Percentiles rank a stretch among this genome's conserved stretches.
Evolutionary conservation across 23 red algal species (phyloP).

Genomic region (Cyanidioschyzon merolae): DNA sequence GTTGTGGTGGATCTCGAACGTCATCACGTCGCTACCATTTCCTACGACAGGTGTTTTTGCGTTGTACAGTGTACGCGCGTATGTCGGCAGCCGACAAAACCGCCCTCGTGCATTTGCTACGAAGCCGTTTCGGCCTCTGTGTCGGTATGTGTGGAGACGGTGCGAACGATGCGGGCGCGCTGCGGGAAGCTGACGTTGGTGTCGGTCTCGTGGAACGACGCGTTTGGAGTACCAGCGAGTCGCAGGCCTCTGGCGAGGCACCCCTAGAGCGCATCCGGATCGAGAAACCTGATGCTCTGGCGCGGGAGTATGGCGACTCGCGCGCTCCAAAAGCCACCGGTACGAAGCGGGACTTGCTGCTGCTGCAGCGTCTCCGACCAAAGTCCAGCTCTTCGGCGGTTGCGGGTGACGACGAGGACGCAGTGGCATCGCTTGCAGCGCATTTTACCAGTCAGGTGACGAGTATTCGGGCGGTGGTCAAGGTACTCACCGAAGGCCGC

Average conservation of each 20-base stretch:
- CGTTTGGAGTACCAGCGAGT: not conserved
- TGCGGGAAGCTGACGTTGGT: conserved; percentile 27
- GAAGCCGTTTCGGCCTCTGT: not conserved
- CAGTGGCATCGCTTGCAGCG: conserved; percentile 27
- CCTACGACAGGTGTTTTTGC: conserved; percentile 16
- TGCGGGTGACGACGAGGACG: conserved; percentile 18
- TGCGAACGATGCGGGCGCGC: conserved; percentile 30
- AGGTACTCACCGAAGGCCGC: conserved; percentile 16
- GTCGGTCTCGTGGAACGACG: conserved; percentile 16
- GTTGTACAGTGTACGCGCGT: conserved; percentile 29
- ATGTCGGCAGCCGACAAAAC: conserved; percentile 37
- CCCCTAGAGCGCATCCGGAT: not conserved
- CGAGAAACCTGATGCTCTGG: not conserved
- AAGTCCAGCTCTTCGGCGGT: not conserved
- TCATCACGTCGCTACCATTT: not conserved
- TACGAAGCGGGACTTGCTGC: not conserved
- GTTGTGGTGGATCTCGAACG: too few relatives aligned
- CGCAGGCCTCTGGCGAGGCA: not conserved
- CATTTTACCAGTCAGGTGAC: conserved; percentile 6
- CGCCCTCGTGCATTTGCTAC: conserved; percentile 24
- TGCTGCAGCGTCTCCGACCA: too few relatives aligned
- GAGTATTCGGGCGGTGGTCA: conserved; percentile 17
- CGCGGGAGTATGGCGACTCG: not conserved
- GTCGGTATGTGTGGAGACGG: conserved; percentile 38
- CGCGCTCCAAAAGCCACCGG: not conserved